Evolutionary conservation across 768 basidiomycete species (phyloP), one percentile per base, ranked within the genome.

Genomic region (Kwoniella dendrophila): DNA sequence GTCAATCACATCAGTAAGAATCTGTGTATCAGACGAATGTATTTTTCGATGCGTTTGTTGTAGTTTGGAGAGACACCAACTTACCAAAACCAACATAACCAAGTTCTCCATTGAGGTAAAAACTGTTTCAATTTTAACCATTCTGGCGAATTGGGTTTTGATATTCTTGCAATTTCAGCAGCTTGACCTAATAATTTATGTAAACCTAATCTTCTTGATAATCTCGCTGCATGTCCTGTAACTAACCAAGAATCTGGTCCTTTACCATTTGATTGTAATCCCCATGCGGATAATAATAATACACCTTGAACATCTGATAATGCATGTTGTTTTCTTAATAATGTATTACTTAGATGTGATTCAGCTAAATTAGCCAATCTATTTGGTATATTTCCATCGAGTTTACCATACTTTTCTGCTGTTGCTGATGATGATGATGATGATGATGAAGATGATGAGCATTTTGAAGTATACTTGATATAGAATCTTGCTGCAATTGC

Each of bases 201-300:
- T 24, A 74, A 49, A 11, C 72, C 72, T 22, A 74, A 38, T n/a
- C 72, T 54, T 12, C 66, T 57, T 4, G 65, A 62, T 38, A 74
- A 57, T 18, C 72, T 49, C 14, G 55, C 57, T 18, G 62, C 63
- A 51, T 74, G 72, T 11, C 72, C 72, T 6, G 72, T 74, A 30
- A 74, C 40, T 4, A 74, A 55, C 72, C 72, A 74, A 2, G 67
- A 52, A 48, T 74, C 72, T 1, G 72, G 72, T 43, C 72, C 72
- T 8, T 64, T 34, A 11, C 72, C 72, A 18, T 63, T 66, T 11
- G 60, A 49, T 33, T 67, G 57, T n/a, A 73, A 47, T 32, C 72
- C 70, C 72, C 72, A 74, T 16, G 59, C 69, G 16, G 70, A 63
- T 4, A 74, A 55, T 0, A 74, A 49, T 27, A 74, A 24, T 6